Percentiles rank a stretch among this genome's conserved stretches.
These are phyloP conservation scores for Coemansia sp. DNA, from an alignment of 192 early-diverging fungal genomes.

Conservation along the genomic window DNA sequence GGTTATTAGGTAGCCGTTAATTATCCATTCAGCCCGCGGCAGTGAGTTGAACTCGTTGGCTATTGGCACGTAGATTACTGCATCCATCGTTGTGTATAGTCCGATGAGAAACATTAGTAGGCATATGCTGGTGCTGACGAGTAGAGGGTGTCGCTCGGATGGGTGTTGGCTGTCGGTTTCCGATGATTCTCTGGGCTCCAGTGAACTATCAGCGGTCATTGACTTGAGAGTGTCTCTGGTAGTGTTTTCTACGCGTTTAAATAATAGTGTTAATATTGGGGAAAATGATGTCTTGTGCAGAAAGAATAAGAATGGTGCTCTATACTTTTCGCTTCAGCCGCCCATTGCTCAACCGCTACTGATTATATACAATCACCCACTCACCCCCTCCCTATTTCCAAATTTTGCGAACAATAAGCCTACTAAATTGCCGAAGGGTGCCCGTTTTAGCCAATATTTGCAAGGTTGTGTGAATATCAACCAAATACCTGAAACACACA, in stretches of 20 bases:
- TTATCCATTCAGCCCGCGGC: conserved; percentile 78
- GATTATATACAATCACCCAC: background rate
- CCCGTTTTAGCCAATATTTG: background rate
- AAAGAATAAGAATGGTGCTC: background rate
- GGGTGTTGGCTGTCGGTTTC: background rate
- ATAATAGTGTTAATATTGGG: background rate
- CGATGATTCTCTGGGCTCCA: background rate
- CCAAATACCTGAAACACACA: background rate
- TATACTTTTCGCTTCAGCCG: background rate
- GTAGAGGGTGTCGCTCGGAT: background rate
- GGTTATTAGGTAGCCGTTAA: conserved; percentile 70
- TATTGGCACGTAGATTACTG: conserved; percentile 62
- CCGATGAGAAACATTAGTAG: conserved; percentile 23
- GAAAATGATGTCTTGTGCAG: background rate
- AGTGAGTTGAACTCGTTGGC: conserved; percentile 69
- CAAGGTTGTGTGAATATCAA: background rate
- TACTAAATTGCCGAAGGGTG: background rate
- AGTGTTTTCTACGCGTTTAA: background rate
- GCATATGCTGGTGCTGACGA: background rate
- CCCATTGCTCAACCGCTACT: background rate
- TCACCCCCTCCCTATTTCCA: background rate
- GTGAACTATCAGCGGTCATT: background rate
- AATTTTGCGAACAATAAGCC: background rate
- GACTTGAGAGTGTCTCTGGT: background rate
- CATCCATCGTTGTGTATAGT: conserved; percentile 26